Percentiles rank a stretch among this genome's conserved stretches.
phyloP scores from a whole-genome alignment of 345 rosid species.

The Bruguiera parviflora region DNA sequence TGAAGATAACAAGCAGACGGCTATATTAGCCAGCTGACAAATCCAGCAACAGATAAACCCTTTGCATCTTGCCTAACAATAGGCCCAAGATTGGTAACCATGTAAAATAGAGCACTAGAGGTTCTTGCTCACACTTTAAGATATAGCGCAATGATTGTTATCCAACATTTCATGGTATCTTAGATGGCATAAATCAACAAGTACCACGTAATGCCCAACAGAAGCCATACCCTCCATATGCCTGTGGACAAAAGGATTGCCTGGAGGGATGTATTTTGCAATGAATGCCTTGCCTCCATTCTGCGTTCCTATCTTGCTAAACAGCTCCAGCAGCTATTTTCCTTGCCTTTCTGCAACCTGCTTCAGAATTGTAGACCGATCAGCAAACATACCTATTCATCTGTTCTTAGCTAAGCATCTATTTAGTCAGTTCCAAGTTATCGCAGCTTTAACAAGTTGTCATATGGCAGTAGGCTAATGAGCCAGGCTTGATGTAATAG shows the following conservation, averaged over 20 bases:
- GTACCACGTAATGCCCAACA: constrained; percentile 58
- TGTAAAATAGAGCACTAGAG: too few relatives aligned
- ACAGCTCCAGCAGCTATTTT: constrained; percentile 45
- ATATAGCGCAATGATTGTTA: too few relatives aligned
- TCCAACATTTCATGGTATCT: constrained; percentile 28
- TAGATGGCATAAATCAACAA: constrained; percentile 64
- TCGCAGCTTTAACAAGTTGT: too few relatives aligned
- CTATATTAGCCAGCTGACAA: not conserved
- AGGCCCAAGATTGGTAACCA: not conserved
- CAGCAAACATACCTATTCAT: not conserved
- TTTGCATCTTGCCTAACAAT: not conserved
- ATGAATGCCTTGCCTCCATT: constrained; percentile 50
- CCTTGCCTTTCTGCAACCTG: constrained; percentile 78
- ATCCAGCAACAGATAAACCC: not conserved
- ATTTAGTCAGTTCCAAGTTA: not conserved
- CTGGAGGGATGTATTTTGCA: constrained; percentile 36
- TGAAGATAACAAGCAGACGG: not conserved
- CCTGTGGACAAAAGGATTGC: constrained; percentile 62
- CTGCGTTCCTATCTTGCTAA: constrained; percentile 46
- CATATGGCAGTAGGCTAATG: too few relatives aligned
- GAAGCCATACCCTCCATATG: constrained; percentile 75
- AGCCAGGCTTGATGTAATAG: too few relatives aligned
- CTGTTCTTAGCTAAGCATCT: not conserved
- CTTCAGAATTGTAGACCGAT: not conserved
- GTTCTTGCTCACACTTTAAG: too few relatives aligned